Percentiles rank a stretch among this genome's conserved stretches.
Conservation (phyloP, 208 protist genomes). For the Porcisia hertigi region DNA sequence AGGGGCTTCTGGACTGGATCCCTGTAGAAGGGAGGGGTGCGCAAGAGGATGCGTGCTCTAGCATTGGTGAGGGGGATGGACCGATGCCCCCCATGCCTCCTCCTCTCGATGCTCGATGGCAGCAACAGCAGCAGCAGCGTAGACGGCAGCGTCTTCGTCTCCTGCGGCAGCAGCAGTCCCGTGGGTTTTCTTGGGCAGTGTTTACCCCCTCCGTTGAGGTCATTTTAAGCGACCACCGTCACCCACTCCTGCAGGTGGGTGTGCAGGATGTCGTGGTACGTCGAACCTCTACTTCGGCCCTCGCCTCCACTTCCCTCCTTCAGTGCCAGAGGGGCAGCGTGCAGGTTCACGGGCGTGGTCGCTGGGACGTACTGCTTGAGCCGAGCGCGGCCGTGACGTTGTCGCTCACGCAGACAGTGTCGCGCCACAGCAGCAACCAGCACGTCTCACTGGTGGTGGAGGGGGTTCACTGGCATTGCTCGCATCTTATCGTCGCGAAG, state of each 20-base stretch:
- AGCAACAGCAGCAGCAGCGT: slow-evolving; percentile 4
- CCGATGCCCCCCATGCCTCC: background rate
- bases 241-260: slow-evolving; percentile 55
- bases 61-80: background rate
- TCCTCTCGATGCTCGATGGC: background rate
- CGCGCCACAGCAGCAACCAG: slow-evolving; percentile 55
- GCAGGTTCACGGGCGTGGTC: slow-evolving; percentile 70
- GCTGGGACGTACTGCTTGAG: slow-evolving; percentile 66
- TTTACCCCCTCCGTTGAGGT: slow-evolving; percentile 49
- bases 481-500: slow-evolving; percentile 63
- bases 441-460: slow-evolving; percentile 47
- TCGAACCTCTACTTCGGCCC: slow-evolving; percentile 18
- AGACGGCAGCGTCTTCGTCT: background rate
- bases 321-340: slow-evolving; percentile 44
- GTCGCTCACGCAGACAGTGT: slow-evolving; percentile 42
- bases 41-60: background rate
- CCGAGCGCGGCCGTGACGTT: slow-evolving; percentile 39
- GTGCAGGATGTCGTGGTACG: slow-evolving; percentile 45
- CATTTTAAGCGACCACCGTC: slow-evolving; percentile 64
- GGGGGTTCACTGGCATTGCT: slow-evolving; percentile 58
- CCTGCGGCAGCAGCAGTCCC: slow-evolving; percentile 6
- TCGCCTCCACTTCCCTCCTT: slow-evolving; percentile 28
- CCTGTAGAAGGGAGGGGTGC: background rate
- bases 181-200: slow-evolving; percentile 34
- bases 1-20: background rate